A percentile compares a stretch with the other conserved stretches of the same genome.
These are phyloP conservation scores for Camellia lanceoleosa DNA, from an alignment of 148 eudicot species.

Conservation along the genomic window DNA sequence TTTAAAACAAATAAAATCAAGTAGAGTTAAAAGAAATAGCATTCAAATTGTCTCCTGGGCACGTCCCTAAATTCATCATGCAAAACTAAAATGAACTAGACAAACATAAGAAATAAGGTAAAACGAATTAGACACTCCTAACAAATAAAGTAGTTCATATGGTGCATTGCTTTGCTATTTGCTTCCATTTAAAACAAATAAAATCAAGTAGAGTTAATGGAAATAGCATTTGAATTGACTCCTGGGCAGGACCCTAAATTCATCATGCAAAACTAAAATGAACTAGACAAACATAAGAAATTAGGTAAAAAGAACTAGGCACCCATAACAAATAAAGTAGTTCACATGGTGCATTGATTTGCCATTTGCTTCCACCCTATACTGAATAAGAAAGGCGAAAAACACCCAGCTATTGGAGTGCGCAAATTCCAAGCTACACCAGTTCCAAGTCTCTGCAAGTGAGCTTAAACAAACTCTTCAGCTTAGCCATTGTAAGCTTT, in stretches of 20 bases:
- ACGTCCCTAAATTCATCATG: neutral
- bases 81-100: neutral
- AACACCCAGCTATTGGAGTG: neutral
- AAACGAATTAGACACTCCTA: neutral
- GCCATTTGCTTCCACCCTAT: too few relatives aligned
- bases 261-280: neutral
- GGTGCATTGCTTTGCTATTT: too few relatives aligned
- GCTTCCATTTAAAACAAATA: neutral
- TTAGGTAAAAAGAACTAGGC: neutral
- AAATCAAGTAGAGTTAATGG: neutral
- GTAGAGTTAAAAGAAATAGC: too few relatives aligned
- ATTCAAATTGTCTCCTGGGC: neutral
- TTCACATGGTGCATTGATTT: neutral
- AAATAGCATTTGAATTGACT: neutral
- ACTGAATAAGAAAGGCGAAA: neutral
- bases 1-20: conserved; percentile 11
- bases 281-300: neutral
- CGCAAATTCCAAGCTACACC: neutral
- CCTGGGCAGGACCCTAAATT: neutral
- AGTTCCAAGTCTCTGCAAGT: neutral
- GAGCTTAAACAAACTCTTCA: neutral
- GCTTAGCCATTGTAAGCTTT: neutral
- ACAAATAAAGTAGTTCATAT: neutral
- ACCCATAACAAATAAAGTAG: neutral
- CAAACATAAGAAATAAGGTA: neutral